Percentiles rank a stretch among this genome's conserved stretches.
These are phyloP conservation scores for Heliocybe sulcata DNA, from an alignment of 1,284 basidiomycete genomes.

Conservation along the genomic window DNA sequence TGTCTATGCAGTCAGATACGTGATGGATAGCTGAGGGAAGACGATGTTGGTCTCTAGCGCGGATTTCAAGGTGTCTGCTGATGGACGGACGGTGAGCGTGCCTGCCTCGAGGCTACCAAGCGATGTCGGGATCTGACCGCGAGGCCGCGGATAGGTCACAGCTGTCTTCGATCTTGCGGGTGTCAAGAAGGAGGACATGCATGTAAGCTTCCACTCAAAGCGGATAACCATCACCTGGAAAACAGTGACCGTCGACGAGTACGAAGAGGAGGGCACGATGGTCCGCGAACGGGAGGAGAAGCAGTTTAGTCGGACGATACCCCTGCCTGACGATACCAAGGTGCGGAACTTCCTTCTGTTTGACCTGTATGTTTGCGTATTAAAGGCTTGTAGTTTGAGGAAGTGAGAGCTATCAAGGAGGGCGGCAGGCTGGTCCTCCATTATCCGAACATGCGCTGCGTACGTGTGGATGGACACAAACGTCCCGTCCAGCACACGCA, in stretches of 20 bases:
- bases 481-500: not conserved
- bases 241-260: conserved; percentile 46
- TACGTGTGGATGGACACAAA: not conserved
- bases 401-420: conserved; percentile 11
- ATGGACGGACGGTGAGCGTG: conserved; percentile 46
- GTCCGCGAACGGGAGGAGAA: conserved; percentile 55
- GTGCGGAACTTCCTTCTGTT: conserved; percentile 18
- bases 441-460: conserved; percentile 9
- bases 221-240: conserved; percentile 65
- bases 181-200: conserved; percentile 62
- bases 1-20: conserved; percentile 4
- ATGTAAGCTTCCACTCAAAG: conserved; percentile 60
- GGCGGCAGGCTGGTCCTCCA: conserved; percentile 10
- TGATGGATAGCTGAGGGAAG: not conserved
- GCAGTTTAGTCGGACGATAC: conserved; percentile 37
- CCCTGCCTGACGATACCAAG: conserved; percentile 39
- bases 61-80: conserved; percentile 57
- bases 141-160: conserved; percentile 18
- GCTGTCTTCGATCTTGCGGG: conserved; percentile 57
- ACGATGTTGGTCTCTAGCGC: conserved; percentile 32
- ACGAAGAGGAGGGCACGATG: conserved; percentile 48
- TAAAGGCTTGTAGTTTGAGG: not conserved
- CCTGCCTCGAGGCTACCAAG: conserved; percentile 20
- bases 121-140: not conserved
- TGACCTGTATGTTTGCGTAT: not conserved